Percentiles rank a stretch among this genome's conserved stretches.
These are phyloP conservation scores for Fistulifera solaris DNA, from an alignment of 108 stramenopile genomes.

Conservation along the genomic window DNA sequence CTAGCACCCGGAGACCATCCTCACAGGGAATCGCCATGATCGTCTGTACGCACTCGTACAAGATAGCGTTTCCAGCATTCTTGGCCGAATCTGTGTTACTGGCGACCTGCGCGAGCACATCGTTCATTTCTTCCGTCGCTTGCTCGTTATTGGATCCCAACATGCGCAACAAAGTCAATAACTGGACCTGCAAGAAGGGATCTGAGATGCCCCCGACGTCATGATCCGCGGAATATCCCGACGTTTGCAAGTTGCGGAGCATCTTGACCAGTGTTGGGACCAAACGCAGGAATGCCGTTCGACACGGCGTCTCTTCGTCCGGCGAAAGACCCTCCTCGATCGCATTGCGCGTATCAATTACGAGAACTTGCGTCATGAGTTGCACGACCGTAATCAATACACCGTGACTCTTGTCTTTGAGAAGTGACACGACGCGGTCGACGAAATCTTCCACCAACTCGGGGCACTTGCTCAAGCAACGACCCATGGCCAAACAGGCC, in stretches of 20 bases:
- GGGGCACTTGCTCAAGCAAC: slow-evolving; percentile 86
- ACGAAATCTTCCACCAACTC: slow-evolving; percentile 97
- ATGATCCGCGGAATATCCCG: slow-evolving; percentile 91
- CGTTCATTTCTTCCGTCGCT: slow-evolving; percentile 91
- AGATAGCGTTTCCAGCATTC: slow-evolving; percentile 97
- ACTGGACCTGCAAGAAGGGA: slow-evolving; percentile 93
- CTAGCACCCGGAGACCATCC: slow-evolving; percentile 91
- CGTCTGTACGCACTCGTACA: slow-evolving; percentile 98
- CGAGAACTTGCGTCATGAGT: slow-evolving; percentile 86
- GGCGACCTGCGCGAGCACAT: slow-evolving; percentile 98
- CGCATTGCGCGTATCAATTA: slow-evolving; percentile 63
- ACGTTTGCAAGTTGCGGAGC: slow-evolving; percentile 76
- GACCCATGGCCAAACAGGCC: slow-evolving; percentile 91
- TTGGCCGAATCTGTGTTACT: slow-evolving; percentile 97
- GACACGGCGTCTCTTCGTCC: slow-evolving; percentile 41
- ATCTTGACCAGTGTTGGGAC: slow-evolving; percentile 90
- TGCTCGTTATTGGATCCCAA: slow-evolving; percentile 74
- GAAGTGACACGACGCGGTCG: slow-evolving; percentile 71
- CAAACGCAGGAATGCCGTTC: slow-evolving; percentile 58
- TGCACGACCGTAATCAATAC: slow-evolving; percentile 92
- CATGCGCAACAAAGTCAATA: slow-evolving; percentile 83
- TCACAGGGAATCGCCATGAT: slow-evolving; percentile 96
- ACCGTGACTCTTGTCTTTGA: slow-evolving; percentile 96
- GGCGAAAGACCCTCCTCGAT: slow-evolving; percentile 43
- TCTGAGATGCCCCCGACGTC: slow-evolving; percentile 93